These are phyloP conservation scores for Huntiella decipiens DNA, from an alignment of 2,329 filamentous ascomycete species.

Conservation along the genomic window DNA sequence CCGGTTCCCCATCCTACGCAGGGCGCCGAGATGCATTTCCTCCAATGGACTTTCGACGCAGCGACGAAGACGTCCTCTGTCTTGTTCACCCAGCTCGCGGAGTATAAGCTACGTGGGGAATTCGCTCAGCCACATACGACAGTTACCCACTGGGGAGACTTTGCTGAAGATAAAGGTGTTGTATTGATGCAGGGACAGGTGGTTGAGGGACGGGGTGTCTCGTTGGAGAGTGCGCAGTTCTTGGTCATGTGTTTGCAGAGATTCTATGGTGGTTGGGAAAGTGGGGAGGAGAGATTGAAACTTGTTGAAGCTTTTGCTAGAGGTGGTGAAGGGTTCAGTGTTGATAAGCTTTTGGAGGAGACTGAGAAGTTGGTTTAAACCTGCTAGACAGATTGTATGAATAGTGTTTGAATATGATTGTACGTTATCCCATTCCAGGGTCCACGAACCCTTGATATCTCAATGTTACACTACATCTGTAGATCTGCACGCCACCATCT, in stretches of 20 bases:
- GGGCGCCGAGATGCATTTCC: slow-evolving; percentile 82
- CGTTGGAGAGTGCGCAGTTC: slow-evolving; percentile 69
- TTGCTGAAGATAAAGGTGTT: slow-evolving; percentile 53
- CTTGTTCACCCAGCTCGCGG: slow-evolving; percentile 82
- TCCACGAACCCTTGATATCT: no score
- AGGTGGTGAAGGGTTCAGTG: slow-evolving; percentile 60
- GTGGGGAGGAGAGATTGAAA: slow-evolving; percentile 38
- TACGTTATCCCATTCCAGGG: no score
- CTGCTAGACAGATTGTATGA: no score
- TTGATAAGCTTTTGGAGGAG: slow-evolving; percentile 76
- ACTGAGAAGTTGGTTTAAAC: slow-evolving; percentile 53
- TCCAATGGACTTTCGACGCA: slow-evolving; percentile 84
- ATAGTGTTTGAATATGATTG: no score
- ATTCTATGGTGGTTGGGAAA: slow-evolving; percentile 49
- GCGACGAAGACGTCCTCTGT: slow-evolving; percentile 48
- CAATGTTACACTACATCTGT: no score
- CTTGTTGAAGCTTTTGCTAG: slow-evolving; percentile 65
- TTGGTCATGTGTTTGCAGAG: slow-evolving; percentile 82
- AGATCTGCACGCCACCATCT: no score
- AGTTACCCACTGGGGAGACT: slow-evolving; percentile 74
- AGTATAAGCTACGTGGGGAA: slow-evolving; percentile 80
- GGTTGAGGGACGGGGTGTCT: slow-evolving; percentile 55
- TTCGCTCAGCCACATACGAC: slow-evolving; percentile 87
- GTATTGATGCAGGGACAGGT: slow-evolving; percentile 77
- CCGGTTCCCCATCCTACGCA: slow-evolving; percentile 51